These are phyloP conservation scores for Psilocybe azurescens DNA, from an alignment of 768 basidiomycete genomes.

Conservation along the genomic window DNA sequence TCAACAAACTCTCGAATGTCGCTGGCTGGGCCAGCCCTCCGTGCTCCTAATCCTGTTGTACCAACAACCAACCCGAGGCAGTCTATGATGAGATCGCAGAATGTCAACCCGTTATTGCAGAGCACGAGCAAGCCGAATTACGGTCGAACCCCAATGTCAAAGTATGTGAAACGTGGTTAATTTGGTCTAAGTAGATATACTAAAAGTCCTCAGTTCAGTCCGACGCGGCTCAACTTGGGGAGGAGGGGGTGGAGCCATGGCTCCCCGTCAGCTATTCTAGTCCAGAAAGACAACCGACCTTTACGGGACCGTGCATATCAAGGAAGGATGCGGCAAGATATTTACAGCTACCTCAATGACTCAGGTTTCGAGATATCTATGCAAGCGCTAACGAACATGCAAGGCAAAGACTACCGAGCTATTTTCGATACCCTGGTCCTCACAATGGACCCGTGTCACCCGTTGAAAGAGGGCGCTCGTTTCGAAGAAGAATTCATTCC, in stretches of 20 bases:
- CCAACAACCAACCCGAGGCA: constrained; percentile 65
- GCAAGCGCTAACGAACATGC: constrained; percentile 76
- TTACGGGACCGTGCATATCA: constrained; percentile 80
- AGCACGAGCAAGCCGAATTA: constrained; percentile 70
- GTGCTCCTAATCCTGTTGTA: constrained; percentile 53
- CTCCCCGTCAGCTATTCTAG: constrained; percentile 59
- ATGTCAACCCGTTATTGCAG: constrained; percentile 66
- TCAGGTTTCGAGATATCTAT: constrained; percentile 72
- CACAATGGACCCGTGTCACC: constrained; percentile 73
- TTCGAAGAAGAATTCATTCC: constrained; percentile 86
- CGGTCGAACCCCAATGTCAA: constrained; percentile 78
- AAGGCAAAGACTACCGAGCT: constrained; percentile 83
- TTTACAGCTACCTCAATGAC: constrained; percentile 68
- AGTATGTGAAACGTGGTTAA: constrained; percentile 45
- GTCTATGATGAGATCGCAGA: constrained; percentile 73
- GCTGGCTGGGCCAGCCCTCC: constrained; percentile 75
- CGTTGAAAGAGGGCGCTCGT: constrained; percentile 49
- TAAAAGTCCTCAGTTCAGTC: constrained; percentile 51
- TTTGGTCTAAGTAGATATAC: background rate
- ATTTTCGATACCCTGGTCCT: constrained; percentile 83
- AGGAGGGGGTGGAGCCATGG: constrained; percentile 53
- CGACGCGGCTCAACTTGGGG: constrained; percentile 81
- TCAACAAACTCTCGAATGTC: constrained; percentile 68
- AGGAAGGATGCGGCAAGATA: constrained; percentile 76
- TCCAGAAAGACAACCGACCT: constrained; percentile 76